Conservation (phyloP, 192 early-diverging fungal species). For the Glomus cerebriforme region DNA sequence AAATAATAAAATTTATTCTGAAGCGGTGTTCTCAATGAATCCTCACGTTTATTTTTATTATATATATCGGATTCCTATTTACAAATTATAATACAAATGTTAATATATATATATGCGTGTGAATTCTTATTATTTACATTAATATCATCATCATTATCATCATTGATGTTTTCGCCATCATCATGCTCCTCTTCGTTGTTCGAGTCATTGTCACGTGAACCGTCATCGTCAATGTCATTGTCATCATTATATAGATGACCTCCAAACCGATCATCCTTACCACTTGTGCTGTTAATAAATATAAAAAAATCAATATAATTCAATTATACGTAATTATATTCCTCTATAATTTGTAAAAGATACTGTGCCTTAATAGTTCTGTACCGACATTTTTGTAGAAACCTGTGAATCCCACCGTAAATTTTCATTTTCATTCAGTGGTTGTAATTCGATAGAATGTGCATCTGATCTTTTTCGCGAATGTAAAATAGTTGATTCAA, state of each 20-base stretch:
- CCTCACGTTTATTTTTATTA: background rate
- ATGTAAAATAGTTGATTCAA: no score
- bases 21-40: background rate
- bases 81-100: background rate
- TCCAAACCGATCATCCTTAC: background rate
- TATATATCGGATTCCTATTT: background rate
- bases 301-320: background rate
- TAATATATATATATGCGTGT: no score
- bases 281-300: background rate
- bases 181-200: background rate
- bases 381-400: background rate
- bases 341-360: background rate
- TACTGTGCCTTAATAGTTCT: background rate
- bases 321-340: background rate
- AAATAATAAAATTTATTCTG: constrained; percentile 28
- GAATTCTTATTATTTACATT: background rate
- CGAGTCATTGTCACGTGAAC: background rate
- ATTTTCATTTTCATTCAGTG: no score
- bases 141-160: no score
- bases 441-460: no score
- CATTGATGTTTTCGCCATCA: background rate
- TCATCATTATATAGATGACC: background rate
- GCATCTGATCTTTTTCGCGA: no score
- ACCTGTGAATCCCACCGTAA: background rate
- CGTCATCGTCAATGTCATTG: background rate